Percentiles rank a stretch among this genome's conserved stretches.
phyloP scores from a whole-genome alignment of 2,329 filamentous ascomycete species.

The Dactylonectria macrodidyma region DNA sequence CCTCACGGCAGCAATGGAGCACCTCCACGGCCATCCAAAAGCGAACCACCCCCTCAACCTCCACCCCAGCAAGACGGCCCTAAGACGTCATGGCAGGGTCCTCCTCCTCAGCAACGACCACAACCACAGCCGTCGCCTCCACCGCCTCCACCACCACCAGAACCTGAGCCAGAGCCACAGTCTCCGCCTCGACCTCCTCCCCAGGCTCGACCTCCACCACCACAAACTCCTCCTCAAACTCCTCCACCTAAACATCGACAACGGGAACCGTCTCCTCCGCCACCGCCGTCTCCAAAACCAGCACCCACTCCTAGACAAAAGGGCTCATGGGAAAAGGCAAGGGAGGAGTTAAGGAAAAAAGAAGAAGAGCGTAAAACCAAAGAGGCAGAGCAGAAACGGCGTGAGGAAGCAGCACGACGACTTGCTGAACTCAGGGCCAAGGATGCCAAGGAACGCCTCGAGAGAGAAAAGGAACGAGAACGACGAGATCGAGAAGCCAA shows the following conservation, averaged over 20 bases:
- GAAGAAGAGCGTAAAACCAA: slow-evolving; percentile 75
- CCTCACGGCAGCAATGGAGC: slow-evolving; percentile 45
- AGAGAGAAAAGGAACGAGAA: slow-evolving; percentile 57
- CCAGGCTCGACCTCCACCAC: slow-evolving; percentile 38
- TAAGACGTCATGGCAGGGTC: slow-evolving; percentile 57
- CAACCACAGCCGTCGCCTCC: slow-evolving; percentile 42
- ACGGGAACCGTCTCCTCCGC: slow-evolving; percentile 15
- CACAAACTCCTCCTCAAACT: slow-evolving; percentile 31
- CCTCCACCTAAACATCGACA: slow-evolving; percentile 18
- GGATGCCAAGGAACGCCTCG: slow-evolving; percentile 64
- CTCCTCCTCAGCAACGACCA: slow-evolving; percentile 42
- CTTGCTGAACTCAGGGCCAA: slow-evolving; percentile 71
- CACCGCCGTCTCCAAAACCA: slow-evolving; percentile 26
- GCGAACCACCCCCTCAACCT: slow-evolving; percentile 44
- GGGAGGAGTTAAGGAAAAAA: slow-evolving; percentile 75
- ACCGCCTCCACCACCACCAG: slow-evolving; percentile 36
- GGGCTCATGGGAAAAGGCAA: slow-evolving; percentile 77
- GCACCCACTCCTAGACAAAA: slow-evolving; percentile 55
- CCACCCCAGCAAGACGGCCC: slow-evolving; percentile 52
- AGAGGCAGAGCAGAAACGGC: slow-evolving; percentile 73
- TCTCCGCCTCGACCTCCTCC: slow-evolving; percentile 41
- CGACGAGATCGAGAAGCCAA: slow-evolving; percentile 53
- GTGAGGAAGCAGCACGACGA: slow-evolving; percentile 68
- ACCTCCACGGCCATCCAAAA: slow-evolving; percentile 56
- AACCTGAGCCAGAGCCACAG: slow-evolving; percentile 41